A percentile compares a stretch with the other conserved stretches of the same genome.
Conservation (phyloP, 2,329 filamentous ascomycete genomes). For the Exophiala spinifera region DNA sequence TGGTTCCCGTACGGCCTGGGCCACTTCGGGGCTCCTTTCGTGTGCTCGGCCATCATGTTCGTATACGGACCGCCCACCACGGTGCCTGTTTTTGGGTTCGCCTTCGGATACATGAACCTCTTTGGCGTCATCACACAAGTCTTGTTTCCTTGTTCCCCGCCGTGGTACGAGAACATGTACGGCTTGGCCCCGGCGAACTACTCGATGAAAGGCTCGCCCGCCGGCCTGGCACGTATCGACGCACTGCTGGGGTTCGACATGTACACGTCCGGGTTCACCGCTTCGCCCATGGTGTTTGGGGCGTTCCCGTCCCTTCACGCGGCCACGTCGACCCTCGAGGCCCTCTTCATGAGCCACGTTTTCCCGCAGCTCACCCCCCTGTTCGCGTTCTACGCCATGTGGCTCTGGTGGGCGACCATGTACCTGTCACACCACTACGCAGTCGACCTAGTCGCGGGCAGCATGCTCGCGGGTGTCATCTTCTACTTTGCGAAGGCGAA, state of each 20-base stretch:
- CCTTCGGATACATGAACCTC: constrained; percentile 91
- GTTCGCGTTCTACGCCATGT: constrained; percentile 79
- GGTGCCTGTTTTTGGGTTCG: constrained; percentile 76
- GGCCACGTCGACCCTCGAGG: constrained; percentile 82
- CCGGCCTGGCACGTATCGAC: constrained; percentile 84
- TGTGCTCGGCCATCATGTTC: constrained; percentile 77
- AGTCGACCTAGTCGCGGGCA: constrained; percentile 84
- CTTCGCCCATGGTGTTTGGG: constrained; percentile 87
- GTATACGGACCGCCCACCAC: constrained; percentile 84
- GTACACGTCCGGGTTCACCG: constrained; percentile 89
- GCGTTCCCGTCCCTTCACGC: constrained; percentile 93
- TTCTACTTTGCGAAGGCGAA: constrained; percentile 79
- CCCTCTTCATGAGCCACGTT: constrained; percentile 86
- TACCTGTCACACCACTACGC: constrained; percentile 97
- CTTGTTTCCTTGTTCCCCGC: constrained; percentile 87
- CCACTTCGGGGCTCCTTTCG: constrained; percentile 81
- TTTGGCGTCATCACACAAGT: constrained; percentile 84
- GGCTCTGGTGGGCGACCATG: constrained; percentile 99
- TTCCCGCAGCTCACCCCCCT: constrained; percentile 79
- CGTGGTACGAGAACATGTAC: constrained; percentile 95
- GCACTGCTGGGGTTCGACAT: constrained; percentile 85
- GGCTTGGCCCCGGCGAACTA: constrained; percentile 89
- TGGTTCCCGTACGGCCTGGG: constrained; percentile 92
- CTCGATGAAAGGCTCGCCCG: constrained; percentile 83
- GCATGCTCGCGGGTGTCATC: constrained; percentile 69